Conservation (phyloP, 495 filamentous ascomycete genomes). For the Trichodelitschia bisporula region DNA sequence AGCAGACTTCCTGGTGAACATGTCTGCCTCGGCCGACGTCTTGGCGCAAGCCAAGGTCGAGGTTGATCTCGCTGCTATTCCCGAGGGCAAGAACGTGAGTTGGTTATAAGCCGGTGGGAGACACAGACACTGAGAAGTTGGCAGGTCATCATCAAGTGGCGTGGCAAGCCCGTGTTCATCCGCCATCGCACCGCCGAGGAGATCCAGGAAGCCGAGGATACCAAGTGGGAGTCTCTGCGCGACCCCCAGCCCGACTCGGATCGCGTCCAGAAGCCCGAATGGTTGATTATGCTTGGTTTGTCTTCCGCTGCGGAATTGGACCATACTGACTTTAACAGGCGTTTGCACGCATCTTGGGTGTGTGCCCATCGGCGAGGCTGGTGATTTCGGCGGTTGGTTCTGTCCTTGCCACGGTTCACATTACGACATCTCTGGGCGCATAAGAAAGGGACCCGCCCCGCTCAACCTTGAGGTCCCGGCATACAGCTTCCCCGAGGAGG, state of each 20-base stretch:
- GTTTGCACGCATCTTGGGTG: slow-evolving; percentile 98
- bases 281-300: slow-evolving; percentile 95
- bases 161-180: slow-evolving; percentile 99
- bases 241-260: slow-evolving; percentile 81
- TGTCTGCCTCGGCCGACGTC: slow-evolving; percentile 97
- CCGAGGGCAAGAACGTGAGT: slow-evolving; percentile 97
- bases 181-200: slow-evolving; percentile 74
- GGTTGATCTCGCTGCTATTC: slow-evolving; percentile 73
- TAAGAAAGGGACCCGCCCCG: slow-evolving; percentile 85
- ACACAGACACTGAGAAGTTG: slow-evolving; percentile 4
- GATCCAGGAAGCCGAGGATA: slow-evolving; percentile 30
- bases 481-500: slow-evolving; percentile 36
- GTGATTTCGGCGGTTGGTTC: slow-evolving; percentile 98
- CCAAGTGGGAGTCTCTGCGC: slow-evolving; percentile 45
- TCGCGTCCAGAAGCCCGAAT: slow-evolving; percentile 93
- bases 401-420: slow-evolving; percentile 99
- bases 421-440: slow-evolving; percentile 96
- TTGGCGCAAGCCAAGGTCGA: slow-evolving; percentile 99
- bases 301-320: slow-evolving; percentile 2
- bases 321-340: slow-evolving; percentile 21
- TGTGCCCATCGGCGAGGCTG: slow-evolving; percentile 95
- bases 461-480: slow-evolving; percentile 86
- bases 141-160: slow-evolving; percentile 98
- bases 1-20: slow-evolving; percentile 97
- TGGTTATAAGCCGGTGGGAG: slow-evolving; percentile 3